Evolutionary conservation across 1,139 yeast genomes (phyloP).

Genomic region (Scheffersomyces parashehatae): DNA sequence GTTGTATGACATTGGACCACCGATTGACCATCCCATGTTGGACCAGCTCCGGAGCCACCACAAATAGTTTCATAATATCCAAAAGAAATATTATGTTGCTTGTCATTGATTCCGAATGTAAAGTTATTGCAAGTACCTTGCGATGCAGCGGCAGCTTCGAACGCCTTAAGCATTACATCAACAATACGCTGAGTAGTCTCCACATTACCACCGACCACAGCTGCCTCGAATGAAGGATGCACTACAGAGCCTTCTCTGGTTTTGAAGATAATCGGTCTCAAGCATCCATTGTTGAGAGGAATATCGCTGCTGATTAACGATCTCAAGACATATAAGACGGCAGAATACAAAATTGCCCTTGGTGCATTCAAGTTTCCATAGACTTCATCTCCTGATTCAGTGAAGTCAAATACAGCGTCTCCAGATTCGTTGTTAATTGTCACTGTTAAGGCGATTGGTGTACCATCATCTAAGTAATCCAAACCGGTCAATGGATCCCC

Average conservation of each 20-base stretch:
- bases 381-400: conserved; percentile 43
- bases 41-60: conserved; percentile 54
- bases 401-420: conserved; percentile 42
- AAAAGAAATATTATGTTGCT: conserved; percentile 35
- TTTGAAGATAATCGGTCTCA: conserved; percentile 63
- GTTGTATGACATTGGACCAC: conserved; percentile 52
- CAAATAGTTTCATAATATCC: conserved; percentile 53
- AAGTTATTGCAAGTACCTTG: conserved; percentile 54
- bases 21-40: conserved; percentile 49
- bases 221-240: conserved; percentile 74
- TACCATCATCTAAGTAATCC: conserved; percentile 48
- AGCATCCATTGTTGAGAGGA: conserved; percentile 84
- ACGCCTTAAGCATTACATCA: conserved; percentile 75
- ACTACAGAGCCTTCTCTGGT: conserved; percentile 72
- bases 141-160: conserved; percentile 66
- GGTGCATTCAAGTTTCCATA: conserved; percentile 49
- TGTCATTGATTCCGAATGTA: conserved; percentile 47
- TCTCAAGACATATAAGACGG: conserved; percentile 74
- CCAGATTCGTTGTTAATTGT: conserved; percentile 36
- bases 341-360: conserved; percentile 76
- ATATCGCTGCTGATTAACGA: conserved; percentile 75
- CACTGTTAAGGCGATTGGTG: conserved; percentile 38
- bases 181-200: conserved; percentile 83
- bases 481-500: conserved; percentile 35
- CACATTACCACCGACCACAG: conserved; percentile 90